These are phyloP conservation scores for Arthrocladium fulminans DNA, from an alignment of 2,329 filamentous ascomycete genomes.

Conservation along the genomic window DNA sequence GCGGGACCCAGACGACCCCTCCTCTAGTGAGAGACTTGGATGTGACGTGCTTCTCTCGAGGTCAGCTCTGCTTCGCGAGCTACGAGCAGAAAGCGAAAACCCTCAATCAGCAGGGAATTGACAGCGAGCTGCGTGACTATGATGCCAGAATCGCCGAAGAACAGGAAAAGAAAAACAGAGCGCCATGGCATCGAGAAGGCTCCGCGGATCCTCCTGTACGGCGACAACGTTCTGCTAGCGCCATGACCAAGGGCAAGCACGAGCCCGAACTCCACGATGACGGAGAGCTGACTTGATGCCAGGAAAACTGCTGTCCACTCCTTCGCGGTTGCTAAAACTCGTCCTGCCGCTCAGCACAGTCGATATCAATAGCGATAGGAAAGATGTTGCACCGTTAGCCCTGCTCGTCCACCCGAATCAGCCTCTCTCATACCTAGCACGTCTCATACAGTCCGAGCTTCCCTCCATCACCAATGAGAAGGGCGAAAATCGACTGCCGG, in stretches of 20 bases:
- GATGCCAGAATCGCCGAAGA: slow-evolving; percentile 29
- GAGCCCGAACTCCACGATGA: neutral
- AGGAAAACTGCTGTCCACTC: slow-evolving; percentile 74
- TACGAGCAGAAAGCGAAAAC: slow-evolving; percentile 14
- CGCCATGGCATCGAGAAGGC: slow-evolving; percentile 59
- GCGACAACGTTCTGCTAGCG: slow-evolving; percentile 42
- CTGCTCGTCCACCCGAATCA: slow-evolving; percentile 83
- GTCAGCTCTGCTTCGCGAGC: slow-evolving; percentile 3
- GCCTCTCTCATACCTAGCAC: slow-evolving; percentile 80
- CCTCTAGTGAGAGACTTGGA: neutral
- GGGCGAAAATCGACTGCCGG: slow-evolving; percentile 61
- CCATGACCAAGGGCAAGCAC: slow-evolving; percentile 55
- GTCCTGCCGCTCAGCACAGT: slow-evolving; percentile 63
- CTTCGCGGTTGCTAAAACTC: slow-evolving; percentile 69
- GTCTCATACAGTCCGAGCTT: slow-evolving; percentile 79
- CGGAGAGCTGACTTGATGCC: neutral
- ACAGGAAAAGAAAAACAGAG: slow-evolving; percentile 44
- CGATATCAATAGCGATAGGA: slow-evolving; percentile 51
- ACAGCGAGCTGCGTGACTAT: slow-evolving; percentile 19
- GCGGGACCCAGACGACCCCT: neutral
- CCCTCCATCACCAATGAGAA: slow-evolving; percentile 55
- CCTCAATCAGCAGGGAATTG: slow-evolving; percentile 22
- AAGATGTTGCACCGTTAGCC: slow-evolving; percentile 73
- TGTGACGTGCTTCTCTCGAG: neutral
- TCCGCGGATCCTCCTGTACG: slow-evolving; percentile 50